Evolutionary conservation across 164 flowering plant genomes (phyloP).

Genomic region (Nymphaea colorata): DNA sequence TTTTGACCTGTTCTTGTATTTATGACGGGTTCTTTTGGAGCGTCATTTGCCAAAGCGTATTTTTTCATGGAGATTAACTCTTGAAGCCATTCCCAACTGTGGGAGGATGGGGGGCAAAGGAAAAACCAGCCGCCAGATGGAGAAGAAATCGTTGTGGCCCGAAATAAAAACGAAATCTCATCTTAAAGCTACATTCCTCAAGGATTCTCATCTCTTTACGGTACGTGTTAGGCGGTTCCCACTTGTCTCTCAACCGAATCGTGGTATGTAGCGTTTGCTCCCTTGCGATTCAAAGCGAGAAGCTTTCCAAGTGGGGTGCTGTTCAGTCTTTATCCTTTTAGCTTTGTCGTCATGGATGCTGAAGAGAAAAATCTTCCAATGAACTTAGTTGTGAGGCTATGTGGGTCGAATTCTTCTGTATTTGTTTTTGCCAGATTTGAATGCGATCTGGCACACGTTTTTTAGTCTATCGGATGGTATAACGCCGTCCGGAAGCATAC

Average conservation of each 20-base stretch:
- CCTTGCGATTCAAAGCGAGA: background rate
- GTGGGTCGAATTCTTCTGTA: background rate
- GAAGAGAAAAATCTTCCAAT: background rate
- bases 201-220: conserved; percentile 64
- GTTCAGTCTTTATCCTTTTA: background rate
- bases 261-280: background rate
- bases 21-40: too few relatives aligned
- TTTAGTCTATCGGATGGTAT: too few relatives aligned
- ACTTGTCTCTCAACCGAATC: background rate
- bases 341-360: background rate
- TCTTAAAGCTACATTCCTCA: conserved; percentile 51
- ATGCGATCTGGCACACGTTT: too few relatives aligned
- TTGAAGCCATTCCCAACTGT: too few relatives aligned
- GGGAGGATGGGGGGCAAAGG: conserved; percentile 1
- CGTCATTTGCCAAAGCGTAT: too few relatives aligned
- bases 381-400: background rate
- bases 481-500: too few relatives aligned
- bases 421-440: too few relatives aligned
- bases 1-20: too few relatives aligned
- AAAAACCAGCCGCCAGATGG: background rate
- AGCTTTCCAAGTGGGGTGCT: background rate
- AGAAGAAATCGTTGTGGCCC: conserved; percentile 47
- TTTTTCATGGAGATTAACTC: too few relatives aligned
- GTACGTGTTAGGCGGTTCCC: conserved; percentile 19
- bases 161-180: conserved; percentile 46